These are phyloP conservation scores for Pouteria campechiana DNA, from an alignment of 179 eudicot genomes.

Conservation along the genomic window DNA sequence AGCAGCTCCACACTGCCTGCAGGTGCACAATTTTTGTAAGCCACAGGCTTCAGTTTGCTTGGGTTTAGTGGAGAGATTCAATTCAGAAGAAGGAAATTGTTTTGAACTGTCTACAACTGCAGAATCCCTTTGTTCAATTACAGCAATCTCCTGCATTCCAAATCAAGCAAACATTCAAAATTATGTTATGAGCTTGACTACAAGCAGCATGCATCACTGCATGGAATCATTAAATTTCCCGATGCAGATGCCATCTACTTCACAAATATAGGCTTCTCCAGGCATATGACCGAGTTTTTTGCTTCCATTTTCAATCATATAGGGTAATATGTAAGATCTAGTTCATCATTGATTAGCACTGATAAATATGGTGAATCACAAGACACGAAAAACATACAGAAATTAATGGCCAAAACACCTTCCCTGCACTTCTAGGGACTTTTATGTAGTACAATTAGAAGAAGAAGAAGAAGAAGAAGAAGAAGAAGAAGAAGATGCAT, in stretches of 20 bases:
- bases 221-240: background rate
- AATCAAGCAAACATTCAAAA: constrained; percentile 1
- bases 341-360: too few species aligned
- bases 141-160: too few species aligned
- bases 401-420: too few species aligned
- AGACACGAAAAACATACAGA: too few species aligned
- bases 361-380: too few species aligned
- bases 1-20: constrained; percentile 52
- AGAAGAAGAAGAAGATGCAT: too few species aligned
- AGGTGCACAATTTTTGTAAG: constrained; percentile 23
- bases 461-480: too few species aligned
- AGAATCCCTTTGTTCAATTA: background rate
- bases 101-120: constrained; percentile 6
- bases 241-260: background rate
- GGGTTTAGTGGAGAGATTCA: constrained; percentile 18
- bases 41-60: constrained; percentile 38
- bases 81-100: constrained; percentile 22
- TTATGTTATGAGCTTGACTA: too few species aligned
- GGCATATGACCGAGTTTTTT: constrained; percentile 6
- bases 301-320: background rate
- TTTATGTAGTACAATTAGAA: too few species aligned
- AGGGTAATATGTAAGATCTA: too few species aligned
- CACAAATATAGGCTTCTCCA: background rate
- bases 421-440: too few species aligned
- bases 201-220: background rate